Evolutionary conservation across 306 rosid species (phyloP), one percentile per base, ranked within the genome.

Genomic region (Vigna hirtella): DNA sequence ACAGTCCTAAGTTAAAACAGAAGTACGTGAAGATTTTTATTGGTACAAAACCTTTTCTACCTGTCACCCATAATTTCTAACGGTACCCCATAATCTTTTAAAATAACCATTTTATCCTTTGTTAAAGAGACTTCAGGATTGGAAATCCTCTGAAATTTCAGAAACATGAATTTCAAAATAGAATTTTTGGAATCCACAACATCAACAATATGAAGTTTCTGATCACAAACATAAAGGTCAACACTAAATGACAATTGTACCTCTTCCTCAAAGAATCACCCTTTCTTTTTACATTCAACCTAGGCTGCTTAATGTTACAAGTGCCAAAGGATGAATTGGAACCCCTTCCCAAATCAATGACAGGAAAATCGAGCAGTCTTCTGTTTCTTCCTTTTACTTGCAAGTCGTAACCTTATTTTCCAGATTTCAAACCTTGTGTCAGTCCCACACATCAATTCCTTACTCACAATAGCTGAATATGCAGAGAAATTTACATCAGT

Each of bases 391-490:
- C 98, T 82, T 93, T 86, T 51, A 87, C 89, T 79, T 86, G 93
- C 81, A 90, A 66, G 81, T 63, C 83, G 84, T 88, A 95, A 51
- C 98, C 98, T 82, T 95, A 13, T 90, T 91, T 38, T 92, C 96
- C 99, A 95, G 50, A 91, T 82, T 83, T 95, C 98, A 83, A 86
- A 93, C 75, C 91, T 89, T 7, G 94, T 73, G 82, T 95, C 99
- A 24, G 84, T 85, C 77, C 84, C 70, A 84, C 98, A 95, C 65
- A 83, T 78, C 89, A 93, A 81, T 73, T 92, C 96, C 81, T 93
- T 95, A 45, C 96, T 96, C 48, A 71, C 64, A 17, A 89, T 97
- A 50, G 90, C 88, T 5, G 99, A 95, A 88, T 93, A 93, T 43
- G 83, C 34, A 26, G 97, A 93, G 79, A 95, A 95, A 81, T 93